Base-by-base conservation (phyloP, 192 early-diverging fungal species). In the Podila minutissima region DNA sequence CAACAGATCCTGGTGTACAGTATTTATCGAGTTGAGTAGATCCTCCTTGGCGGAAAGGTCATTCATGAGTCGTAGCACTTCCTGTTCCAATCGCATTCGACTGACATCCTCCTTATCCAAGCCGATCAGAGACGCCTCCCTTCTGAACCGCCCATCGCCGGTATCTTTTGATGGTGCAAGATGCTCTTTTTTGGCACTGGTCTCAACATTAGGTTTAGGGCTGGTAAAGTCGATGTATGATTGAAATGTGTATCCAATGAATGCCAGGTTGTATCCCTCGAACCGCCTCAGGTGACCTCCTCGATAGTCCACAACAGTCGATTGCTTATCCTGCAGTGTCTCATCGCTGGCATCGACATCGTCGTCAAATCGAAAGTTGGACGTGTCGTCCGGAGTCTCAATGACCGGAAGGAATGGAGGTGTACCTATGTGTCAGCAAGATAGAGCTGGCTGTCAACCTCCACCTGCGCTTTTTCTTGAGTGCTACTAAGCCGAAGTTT, bases 391-490 rank as follows among this genome's bases (percentile, higher is more conserved):
- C 24, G 93, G 91, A 20, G 95, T 89, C 67, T 86, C 89, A n/a
- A 97, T 87, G n/a, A 93, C 85, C 28, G 96, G 96, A 4, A 96
- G 77, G 86, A 96, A 98, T 17, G 96, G 96, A 19, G 96, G 93
- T 20, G 76, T 89, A 17, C 76, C 75, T 79, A 59, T n/a, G 10
- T 0, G 3, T 24, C n/a, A 20, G 2, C 15, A 24, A 33, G 22
- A 26, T 29, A 58, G 46, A 84, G 74, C 35, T 10, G 35, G 1
- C 15, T 50, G 75, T 83, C 13, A 58, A 33, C 57, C 24, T 37
- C 22, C 53, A 37, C 35, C 6, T 9, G 35, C 6, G 35, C 9
- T 10, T 37, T 37, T 37, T 37, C 35, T 37, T 37, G 35, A 10
- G 35, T 6, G 35, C 35, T 9, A 37, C 29, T 29, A 37, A 10